Base-by-base conservation (phyloP, 371 early-diverging fungal genomes). In the Apophysomyces trapeziformis region DNA sequence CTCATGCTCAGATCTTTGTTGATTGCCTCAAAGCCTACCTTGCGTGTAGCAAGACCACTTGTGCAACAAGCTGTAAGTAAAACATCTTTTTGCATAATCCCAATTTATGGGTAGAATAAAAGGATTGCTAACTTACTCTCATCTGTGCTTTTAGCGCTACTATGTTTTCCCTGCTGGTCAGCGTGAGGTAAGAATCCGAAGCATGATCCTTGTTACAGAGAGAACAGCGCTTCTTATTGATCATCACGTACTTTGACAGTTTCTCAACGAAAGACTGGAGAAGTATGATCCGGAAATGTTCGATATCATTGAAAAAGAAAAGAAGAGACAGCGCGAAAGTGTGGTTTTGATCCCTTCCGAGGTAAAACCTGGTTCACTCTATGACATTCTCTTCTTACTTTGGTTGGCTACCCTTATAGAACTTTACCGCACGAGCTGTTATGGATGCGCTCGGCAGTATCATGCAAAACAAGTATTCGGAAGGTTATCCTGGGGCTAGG, bases 401-500 rank as follows among this genome's bases (percentile, higher is more conserved):
- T 21, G 56, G n/a, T 54, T 13, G 38, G 32, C 3, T 13, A 8
- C 41, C 41, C 41, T 7, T 58, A 41, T 84, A 98, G 94, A 99
- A 99, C 90, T 99, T 95, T 71, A 99, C 99, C 11, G 96, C 96
- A 43, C 90, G 92, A 65, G 90, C 97, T 7, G 99, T 99, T 44
- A 95, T 99, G 95, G 92, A 96, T 58, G 97, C 97, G 35, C 88
- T 96, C 60, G 98, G 98, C 56, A 99, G 99, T 13, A 89, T 96
- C 38, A 95, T 99, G 91, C 98, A 97, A 79, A 99, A 99, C 92
- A 99, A 99, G 84, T 99, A 99, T 85, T 97, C 98, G 11, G 99
- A 99, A 85, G 99, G 99, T 41, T 97, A 97, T 83, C 97, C 97
- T 11, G 94, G 94, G 39, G 96, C 95, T 39, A 91, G 98, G 81